Evolutionary conservation across 2,329 filamentous ascomycete species (phyloP).

Genomic region (Periconia sp.): DNA sequence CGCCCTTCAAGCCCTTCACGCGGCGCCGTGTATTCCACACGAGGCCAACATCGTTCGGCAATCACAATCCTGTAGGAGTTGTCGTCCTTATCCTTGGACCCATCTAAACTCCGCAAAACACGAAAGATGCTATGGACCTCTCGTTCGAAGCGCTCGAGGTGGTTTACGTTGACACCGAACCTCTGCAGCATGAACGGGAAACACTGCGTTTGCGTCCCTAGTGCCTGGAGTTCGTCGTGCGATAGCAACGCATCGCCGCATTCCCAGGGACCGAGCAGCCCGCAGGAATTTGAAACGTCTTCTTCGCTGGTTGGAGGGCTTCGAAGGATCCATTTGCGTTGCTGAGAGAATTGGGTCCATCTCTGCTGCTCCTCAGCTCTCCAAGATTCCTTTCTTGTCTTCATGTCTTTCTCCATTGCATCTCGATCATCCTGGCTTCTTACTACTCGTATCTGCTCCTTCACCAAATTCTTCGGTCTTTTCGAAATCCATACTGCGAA

Average conservation of each 20-base stretch:
- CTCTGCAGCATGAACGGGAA: constrained; percentile 4
- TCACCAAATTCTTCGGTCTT: background rate
- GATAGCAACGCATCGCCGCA: background rate
- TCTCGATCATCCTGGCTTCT: background rate
- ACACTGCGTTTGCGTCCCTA: constrained; percentile 1
- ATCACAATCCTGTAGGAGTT: background rate
- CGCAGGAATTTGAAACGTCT: background rate
- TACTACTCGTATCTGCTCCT: background rate
- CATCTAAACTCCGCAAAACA: background rate
- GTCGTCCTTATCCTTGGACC: background rate
- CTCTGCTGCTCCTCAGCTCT: background rate
- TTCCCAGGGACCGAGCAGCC: background rate
- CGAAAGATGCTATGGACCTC: background rate
- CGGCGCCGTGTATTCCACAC: background rate
- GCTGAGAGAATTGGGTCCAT: background rate
- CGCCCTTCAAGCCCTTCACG: background rate
- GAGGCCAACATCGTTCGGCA: background rate
- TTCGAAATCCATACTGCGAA: background rate
- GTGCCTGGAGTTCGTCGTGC: background rate
- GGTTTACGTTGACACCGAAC: background rate
- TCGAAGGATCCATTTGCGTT: background rate
- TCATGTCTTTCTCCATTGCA: background rate
- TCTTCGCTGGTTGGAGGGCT: background rate
- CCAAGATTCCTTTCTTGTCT: background rate
- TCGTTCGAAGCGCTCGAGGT: background rate